A percentile compares a stretch with the other conserved stretches of the same genome.
These are phyloP conservation scores for Lumnitzera racemosa DNA, from an alignment of 345 rosid genomes.

Conservation along the genomic window DNA sequence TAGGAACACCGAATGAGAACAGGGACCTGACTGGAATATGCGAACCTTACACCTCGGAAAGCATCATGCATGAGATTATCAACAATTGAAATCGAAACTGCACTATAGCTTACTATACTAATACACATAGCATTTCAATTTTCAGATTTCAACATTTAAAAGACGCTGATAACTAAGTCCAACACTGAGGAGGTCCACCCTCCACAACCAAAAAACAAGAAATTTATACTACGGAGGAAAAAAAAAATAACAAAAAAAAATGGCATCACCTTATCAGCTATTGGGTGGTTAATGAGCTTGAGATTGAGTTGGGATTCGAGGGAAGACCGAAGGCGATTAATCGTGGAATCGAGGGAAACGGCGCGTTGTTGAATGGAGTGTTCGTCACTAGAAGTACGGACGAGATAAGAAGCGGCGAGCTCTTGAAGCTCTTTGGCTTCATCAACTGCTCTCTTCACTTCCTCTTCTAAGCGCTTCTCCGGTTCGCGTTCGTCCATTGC, in stretches of 20 bases:
- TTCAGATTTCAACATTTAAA: too few species aligned
- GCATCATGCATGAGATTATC: too few species aligned
- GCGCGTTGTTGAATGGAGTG: slow-evolving; percentile 64
- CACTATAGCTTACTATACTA: too few species aligned
- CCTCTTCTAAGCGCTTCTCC: slow-evolving; percentile 41
- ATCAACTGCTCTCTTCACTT: slow-evolving; percentile 55
- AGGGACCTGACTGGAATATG: too few species aligned
- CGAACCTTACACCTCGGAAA: too few species aligned
- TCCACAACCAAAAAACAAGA: neutral
- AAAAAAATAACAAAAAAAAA: neutral
- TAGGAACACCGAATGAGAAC: too few species aligned
- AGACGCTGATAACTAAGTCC: too few species aligned
- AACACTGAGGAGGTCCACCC: too few species aligned
- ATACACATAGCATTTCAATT: too few species aligned
- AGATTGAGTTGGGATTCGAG: slow-evolving; percentile 27
- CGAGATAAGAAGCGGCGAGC: slow-evolving; percentile 45
- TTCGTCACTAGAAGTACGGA: slow-evolving; percentile 52
- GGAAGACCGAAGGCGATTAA: slow-evolving; percentile 56
- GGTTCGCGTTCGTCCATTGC: slow-evolving; percentile 16
- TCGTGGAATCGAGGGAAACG: slow-evolving; percentile 53
- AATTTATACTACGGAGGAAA: neutral
- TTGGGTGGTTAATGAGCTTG: slow-evolving; percentile 34
- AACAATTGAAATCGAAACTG: too few species aligned
- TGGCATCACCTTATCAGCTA: slow-evolving; percentile 48
- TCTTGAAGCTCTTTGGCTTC: slow-evolving; percentile 79